Base-by-base conservation (phyloP, 305 asterid species). In the Fraxinus albicans region DNA sequence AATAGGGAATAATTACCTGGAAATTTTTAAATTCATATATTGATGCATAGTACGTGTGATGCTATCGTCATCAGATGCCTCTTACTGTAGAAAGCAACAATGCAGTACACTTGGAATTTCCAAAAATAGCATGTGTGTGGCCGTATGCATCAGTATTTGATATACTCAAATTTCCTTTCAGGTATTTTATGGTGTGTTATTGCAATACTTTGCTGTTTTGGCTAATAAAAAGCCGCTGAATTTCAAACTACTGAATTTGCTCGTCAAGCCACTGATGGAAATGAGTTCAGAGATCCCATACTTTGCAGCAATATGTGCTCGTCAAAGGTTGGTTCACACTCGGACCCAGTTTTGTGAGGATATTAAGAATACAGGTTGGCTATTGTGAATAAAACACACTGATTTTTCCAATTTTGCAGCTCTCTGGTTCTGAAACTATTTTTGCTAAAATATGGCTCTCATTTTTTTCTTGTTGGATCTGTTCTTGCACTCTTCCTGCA, bases 241-340 rank as follows among this genome's bases (percentile, higher is more conserved):
- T 80, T 90, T 92, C 87, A 86, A 91, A 86, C 86, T 93, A 80
- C 89, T 96, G 72, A 92, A 92, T 84, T 78, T 89, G 90, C 96
- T 94, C 31, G 95, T 90, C 77, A 92, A 92, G 88, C 99, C 99
- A 0, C 89, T 96, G 86, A 89, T 96, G 89, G 99, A 96, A 90
- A 89, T 96, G 90, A 96, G 98, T 89, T 83, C 92, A 21, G 97
- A 93, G 90, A 87, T 91, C 83, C 99, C 98, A 7, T 96, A 92
- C 88, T 96, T 94, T 87, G 95, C 98, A 55, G 99, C 99, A 84
- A 92, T 94, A 81, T 96, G 99, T 83, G 99, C 99, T 85, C 97
- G 99, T 77, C 90, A 93, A 82, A 88, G 99, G 84, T 83, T 96
- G 84, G 90, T 91, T 65, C 91, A 86, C 73, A 91, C 86, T 69